Evolutionary conservation across 2,329 filamentous ascomycete genomes (phyloP).

Genomic region (Hypoxylon sp.): DNA sequence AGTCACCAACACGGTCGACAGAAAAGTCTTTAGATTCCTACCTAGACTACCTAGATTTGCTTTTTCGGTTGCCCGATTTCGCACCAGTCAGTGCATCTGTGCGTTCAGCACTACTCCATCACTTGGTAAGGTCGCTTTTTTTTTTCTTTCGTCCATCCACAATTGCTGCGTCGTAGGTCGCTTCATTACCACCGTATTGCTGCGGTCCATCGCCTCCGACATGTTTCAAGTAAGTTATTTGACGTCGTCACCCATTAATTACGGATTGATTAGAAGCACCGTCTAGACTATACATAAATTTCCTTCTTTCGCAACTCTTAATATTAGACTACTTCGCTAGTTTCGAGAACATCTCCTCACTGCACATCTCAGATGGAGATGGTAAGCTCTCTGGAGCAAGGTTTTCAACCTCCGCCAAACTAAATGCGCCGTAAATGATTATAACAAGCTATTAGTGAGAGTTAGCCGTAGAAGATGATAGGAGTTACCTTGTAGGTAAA

Average conservation of each 20-base stretch:
- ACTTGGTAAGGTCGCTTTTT: slow-evolving; percentile 19
- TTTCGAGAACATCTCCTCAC: slow-evolving; percentile 10
- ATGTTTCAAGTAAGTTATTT: slow-evolving; percentile 39
- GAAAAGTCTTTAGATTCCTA: not conserved
- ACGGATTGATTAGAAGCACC: slow-evolving; percentile 10
- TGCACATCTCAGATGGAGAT: not conserved
- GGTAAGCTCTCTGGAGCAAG: not conserved
- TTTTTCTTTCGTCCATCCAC: slow-evolving; percentile 20
- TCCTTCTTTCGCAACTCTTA: not conserved
- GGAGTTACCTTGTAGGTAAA: not conserved
- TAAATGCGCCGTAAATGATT: slow-evolving; percentile 12
- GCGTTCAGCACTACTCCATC: slow-evolving; percentile 21
- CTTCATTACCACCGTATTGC: slow-evolving; percentile 24
- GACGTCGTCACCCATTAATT: slow-evolving; percentile 18
- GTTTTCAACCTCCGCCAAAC: slow-evolving; percentile 5
- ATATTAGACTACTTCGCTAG: slow-evolving; percentile 3
- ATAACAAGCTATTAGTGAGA: slow-evolving; percentile 22
- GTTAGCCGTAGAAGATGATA: slow-evolving; percentile 3
- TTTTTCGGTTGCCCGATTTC: slow-evolving; percentile 16
- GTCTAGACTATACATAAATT: not conserved
- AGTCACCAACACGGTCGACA: not conserved
- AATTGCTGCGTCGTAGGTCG: slow-evolving; percentile 26
- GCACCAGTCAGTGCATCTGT: slow-evolving; percentile 10
- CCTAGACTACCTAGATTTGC: not conserved
- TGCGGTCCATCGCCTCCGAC: slow-evolving; percentile 27